phyloP scores from a whole-genome alignment of 2,329 filamentous ascomycete species.

The Pyrenochaeta sp. region DNA sequence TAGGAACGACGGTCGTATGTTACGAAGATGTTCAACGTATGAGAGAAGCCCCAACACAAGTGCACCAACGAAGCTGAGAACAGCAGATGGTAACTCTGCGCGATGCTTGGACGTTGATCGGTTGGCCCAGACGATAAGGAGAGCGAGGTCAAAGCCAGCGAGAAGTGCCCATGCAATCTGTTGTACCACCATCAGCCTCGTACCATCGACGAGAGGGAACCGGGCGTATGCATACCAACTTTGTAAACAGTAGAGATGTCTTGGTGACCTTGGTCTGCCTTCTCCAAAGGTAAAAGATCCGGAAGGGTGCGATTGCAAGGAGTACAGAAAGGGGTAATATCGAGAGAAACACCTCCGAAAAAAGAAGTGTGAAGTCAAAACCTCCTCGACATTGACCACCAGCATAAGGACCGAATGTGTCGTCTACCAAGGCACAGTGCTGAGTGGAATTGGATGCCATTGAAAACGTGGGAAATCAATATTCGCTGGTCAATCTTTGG shows the following conservation, averaged over 20 bases:
- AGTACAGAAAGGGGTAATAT: slow-evolving; percentile 40
- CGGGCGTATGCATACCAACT: slow-evolving; percentile 31
- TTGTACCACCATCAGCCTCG: slow-evolving; percentile 2
- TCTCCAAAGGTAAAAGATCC: slow-evolving; percentile 37
- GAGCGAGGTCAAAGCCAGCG: slow-evolving; percentile 35
- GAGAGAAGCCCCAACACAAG: slow-evolving; percentile 51
- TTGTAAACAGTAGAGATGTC: slow-evolving; percentile 30
- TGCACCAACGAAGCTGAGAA: slow-evolving; percentile 35
- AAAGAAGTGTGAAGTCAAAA: slow-evolving; percentile 50
- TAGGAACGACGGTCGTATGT: slow-evolving; percentile 56
- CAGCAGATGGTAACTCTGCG: slow-evolving; percentile 36
- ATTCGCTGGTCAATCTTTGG: slow-evolving; percentile 21
- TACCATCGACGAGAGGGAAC: background rate
- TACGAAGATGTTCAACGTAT: slow-evolving; percentile 56
- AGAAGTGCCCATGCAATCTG: slow-evolving; percentile 35
- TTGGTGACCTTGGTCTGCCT: slow-evolving; percentile 32
- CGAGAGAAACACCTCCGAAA: slow-evolving; percentile 45
- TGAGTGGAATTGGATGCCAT: slow-evolving; percentile 30
- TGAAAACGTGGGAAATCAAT: slow-evolving; percentile 21
- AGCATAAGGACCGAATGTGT: slow-evolving; percentile 43
- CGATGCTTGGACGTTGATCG: slow-evolving; percentile 15
- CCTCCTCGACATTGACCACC: slow-evolving; percentile 40
- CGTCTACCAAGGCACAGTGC: slow-evolving; percentile 34
- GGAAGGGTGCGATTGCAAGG: slow-evolving; percentile 35
- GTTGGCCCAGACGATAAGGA: slow-evolving; percentile 37